phyloP scores from a whole-genome alignment of 495 filamentous ascomycete species.

The Podospora tetraspora region DNA sequence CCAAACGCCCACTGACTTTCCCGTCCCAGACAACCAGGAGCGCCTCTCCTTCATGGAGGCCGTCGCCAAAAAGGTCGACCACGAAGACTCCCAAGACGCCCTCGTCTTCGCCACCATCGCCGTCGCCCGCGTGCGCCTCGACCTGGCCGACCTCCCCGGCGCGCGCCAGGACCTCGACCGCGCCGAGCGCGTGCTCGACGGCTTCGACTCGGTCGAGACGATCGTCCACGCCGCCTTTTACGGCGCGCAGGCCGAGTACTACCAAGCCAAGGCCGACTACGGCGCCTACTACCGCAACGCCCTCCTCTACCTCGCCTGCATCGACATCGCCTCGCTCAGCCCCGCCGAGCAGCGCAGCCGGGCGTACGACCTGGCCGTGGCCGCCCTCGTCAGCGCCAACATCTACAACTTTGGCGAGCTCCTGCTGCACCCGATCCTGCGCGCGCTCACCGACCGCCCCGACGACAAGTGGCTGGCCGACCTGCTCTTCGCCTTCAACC shows the following conservation, averaged over 20 bases:
- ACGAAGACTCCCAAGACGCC: constrained; percentile 89
- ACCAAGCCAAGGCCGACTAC: constrained; percentile 87
- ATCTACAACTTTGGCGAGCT: constrained; percentile 99
- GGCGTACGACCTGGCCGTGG: constrained; percentile 88
- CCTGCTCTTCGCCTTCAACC: constrained; percentile 95
- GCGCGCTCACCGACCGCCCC: constrained; percentile 59
- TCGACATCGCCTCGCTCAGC: constrained; percentile 70
- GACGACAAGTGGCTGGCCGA: constrained; percentile 79
- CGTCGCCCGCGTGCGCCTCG: constrained; percentile 81
- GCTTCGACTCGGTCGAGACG: constrained; percentile 91
- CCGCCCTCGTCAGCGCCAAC: constrained; percentile 83
- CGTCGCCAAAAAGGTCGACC: constrained; percentile 83
- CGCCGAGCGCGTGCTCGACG: constrained; percentile 81
- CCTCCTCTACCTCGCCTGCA: constrained; percentile 96
- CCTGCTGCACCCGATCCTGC: constrained; percentile 91
- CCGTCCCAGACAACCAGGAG: constrained; percentile 68
- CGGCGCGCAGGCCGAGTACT: constrained; percentile 90
- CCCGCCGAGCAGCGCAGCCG: constrained; percentile 67
- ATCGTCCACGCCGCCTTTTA: constrained; percentile 97
- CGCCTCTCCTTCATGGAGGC: constrained; percentile 80
- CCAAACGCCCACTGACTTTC: neutral
- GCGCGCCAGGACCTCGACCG: constrained; percentile 80
- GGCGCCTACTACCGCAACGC: constrained; percentile 94
- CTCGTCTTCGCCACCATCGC: constrained; percentile 90
- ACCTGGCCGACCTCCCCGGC: constrained; percentile 65